Evolutionary conservation across 2,329 filamentous ascomycete species (phyloP).

Genomic region (Penicillium sp.): DNA sequence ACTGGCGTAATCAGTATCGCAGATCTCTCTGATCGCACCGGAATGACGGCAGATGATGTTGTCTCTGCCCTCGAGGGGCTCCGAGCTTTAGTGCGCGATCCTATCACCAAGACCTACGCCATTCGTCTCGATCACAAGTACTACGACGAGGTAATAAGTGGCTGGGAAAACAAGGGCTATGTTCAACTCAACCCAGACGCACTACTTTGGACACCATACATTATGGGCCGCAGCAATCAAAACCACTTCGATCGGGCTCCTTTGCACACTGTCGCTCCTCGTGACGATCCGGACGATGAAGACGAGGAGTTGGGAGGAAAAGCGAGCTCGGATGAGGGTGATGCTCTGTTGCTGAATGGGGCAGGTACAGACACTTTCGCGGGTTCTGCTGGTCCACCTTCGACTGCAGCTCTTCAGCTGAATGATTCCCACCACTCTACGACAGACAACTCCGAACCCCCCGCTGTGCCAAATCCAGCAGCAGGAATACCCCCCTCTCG

Average conservation of each 20-base stretch:
- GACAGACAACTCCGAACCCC: constrained; percentile 14
- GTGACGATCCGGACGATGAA: constrained; percentile 61
- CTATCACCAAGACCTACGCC: constrained; percentile 83
- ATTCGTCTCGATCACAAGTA: constrained; percentile 84
- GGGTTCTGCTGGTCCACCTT: constrained; percentile 39
- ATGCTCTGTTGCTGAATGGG: constrained; percentile 18
- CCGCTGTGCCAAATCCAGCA: constrained; percentile 30
- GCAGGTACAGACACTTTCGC: constrained; percentile 17
- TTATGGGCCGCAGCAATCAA: constrained; percentile 86
- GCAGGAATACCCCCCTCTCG: constrained; percentile 43
- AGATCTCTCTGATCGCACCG: constrained; percentile 74
- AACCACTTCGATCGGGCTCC: constrained; percentile 82
- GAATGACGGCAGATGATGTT: constrained; percentile 95
- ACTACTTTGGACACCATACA: constrained; percentile 92
- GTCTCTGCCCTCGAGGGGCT: constrained; percentile 90
- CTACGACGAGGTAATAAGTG: constrained; percentile 82
- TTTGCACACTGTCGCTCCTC: constrained; percentile 81
- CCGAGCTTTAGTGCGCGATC: constrained; percentile 85
- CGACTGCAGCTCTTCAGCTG: constrained; percentile 31
- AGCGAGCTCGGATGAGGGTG: constrained; percentile 19
- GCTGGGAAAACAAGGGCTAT: constrained; percentile 87
- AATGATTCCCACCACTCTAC: constrained; percentile 29
- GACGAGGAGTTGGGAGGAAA: constrained; percentile 29
- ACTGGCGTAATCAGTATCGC: constrained; percentile 58
- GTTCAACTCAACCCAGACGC: constrained; percentile 78